Conservation (phyloP, 1,284 basidiomycete species). For the Sporisorium reilianum region DNA sequence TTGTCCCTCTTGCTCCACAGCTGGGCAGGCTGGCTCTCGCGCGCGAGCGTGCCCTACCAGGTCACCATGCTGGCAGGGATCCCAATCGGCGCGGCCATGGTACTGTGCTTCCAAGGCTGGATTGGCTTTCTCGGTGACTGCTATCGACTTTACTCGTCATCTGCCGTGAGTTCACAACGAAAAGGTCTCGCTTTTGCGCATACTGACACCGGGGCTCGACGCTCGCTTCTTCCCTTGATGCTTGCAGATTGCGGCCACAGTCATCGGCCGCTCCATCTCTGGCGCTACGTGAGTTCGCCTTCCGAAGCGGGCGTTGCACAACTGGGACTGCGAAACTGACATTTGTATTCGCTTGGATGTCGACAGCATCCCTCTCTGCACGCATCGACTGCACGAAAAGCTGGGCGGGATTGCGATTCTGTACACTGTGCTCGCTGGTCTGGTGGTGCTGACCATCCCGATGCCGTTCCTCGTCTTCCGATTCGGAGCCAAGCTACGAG, state of each 20-base stretch:
- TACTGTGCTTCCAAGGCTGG: constrained; percentile 50
- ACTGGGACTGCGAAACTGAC: background rate
- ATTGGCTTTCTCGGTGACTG: constrained; percentile 48
- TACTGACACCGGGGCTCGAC: background rate
- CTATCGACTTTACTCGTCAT: constrained; percentile 43
- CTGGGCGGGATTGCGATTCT: constrained; percentile 38
- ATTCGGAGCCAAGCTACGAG: constrained; percentile 24
- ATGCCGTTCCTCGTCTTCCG: constrained; percentile 23
- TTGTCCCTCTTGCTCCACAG: background rate
- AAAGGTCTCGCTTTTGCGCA: background rate
- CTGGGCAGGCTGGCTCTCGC: constrained; percentile 41
- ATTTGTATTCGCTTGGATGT: too few relatives aligned
- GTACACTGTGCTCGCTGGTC: constrained; percentile 39
- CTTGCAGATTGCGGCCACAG: constrained; percentile 39
- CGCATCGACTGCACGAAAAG: constrained; percentile 34
- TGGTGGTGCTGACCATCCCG: constrained; percentile 30
- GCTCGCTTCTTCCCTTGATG: background rate
- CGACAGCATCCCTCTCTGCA: constrained; percentile 31
- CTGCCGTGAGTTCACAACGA: constrained; percentile 40
- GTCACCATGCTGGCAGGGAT: constrained; percentile 40
- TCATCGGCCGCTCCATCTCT: constrained; percentile 40
- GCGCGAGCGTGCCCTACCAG: constrained; percentile 20
- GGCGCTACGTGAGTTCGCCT: constrained; percentile 34
- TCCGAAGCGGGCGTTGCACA: background rate
- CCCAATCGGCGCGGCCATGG: constrained; percentile 47